Evolutionary conservation across 2,329 filamentous ascomycete genomes (phyloP).

Genomic region (Fusarium azukiicola): DNA sequence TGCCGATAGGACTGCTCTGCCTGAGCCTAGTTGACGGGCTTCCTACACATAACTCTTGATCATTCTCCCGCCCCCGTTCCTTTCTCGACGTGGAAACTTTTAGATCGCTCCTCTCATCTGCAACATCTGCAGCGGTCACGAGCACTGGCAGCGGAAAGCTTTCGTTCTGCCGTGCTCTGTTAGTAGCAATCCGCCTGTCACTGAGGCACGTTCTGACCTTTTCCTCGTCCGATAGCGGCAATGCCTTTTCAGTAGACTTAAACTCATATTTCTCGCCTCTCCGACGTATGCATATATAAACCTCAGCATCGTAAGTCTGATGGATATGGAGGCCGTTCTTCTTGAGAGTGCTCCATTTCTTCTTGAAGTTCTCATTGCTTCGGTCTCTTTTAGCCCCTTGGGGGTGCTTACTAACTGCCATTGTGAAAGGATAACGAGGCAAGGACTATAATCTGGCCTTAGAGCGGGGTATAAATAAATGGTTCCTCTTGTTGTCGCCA

Average conservation of each 20-base stretch:
- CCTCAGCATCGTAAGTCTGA: neutral
- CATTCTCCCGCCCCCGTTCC: neutral
- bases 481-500: neutral
- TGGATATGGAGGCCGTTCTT: neutral
- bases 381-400: neutral
- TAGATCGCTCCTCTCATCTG: neutral
- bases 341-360: conserved; percentile 22
- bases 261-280: neutral
- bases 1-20: neutral
- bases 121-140: conserved; percentile 31
- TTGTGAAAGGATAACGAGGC: neutral
- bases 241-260: conserved; percentile 35
- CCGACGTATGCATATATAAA: neutral
- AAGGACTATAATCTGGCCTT: neutral
- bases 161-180: neutral
- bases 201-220: conserved; percentile 14
- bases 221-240: conserved; percentile 38
- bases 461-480: conserved; percentile 5
- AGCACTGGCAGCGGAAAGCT: conserved; percentile 6
- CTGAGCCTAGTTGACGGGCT: neutral
- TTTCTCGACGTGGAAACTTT: neutral
- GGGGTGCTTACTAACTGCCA: conserved; percentile 3
- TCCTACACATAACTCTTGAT: neutral
- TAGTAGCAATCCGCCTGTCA: neutral
- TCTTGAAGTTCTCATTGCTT: conserved; percentile 12